A percentile compares a stretch with the other conserved stretches of the same genome.
Evolutionary conservation across 352 stramenopile species (phyloP).

Genomic region (Pseudoperonospora humuli): DNA sequence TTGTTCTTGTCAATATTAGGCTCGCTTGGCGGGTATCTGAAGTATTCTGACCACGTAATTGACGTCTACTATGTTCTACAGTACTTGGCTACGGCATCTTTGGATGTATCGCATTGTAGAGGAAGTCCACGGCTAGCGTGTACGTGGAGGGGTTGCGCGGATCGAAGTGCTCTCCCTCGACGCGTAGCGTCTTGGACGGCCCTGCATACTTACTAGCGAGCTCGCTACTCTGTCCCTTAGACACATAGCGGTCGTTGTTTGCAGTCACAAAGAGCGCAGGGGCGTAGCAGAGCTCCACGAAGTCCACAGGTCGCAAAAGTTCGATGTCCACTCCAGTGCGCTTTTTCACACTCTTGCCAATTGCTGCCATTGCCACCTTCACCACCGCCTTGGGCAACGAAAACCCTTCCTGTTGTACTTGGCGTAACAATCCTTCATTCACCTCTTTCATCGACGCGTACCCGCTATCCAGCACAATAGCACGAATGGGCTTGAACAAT

Average conservation of each 20-base stretch:
- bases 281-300: slow-evolving; percentile 56
- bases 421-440: slow-evolving; percentile 50
- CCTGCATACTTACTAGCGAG: slow-evolving; percentile 58
- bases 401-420: slow-evolving; percentile 69
- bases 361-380: slow-evolving; percentile 51
- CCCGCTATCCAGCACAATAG: slow-evolving; percentile 63
- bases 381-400: slow-evolving; percentile 58
- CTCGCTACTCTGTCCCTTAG: slow-evolving; percentile 52
- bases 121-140: slow-evolving; percentile 52
- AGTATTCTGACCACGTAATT: slow-evolving; percentile 1
- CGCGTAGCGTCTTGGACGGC: slow-evolving; percentile 35
- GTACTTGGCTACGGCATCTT: slow-evolving; percentile 17
- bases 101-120: slow-evolving; percentile 38
- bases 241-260: slow-evolving; percentile 59
- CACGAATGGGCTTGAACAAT: slow-evolving; percentile 57
- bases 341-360: slow-evolving; percentile 75
- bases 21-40: neutral
- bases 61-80: slow-evolving; percentile 10
- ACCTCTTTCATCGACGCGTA: slow-evolving; percentile 67
- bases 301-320: slow-evolving; percentile 58
- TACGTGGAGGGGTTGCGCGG: slow-evolving; percentile 38
- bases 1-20: slow-evolving; percentile 1
- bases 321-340: slow-evolving; percentile 66
- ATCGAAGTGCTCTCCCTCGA: slow-evolving; percentile 66
- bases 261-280: slow-evolving; percentile 68